A percentile compares a stretch with the other conserved stretches of the same genome.
Evolutionary conservation across 1,284 basidiomycete genomes (phyloP).

Genomic region (Ceratobasidium sp.): DNA sequence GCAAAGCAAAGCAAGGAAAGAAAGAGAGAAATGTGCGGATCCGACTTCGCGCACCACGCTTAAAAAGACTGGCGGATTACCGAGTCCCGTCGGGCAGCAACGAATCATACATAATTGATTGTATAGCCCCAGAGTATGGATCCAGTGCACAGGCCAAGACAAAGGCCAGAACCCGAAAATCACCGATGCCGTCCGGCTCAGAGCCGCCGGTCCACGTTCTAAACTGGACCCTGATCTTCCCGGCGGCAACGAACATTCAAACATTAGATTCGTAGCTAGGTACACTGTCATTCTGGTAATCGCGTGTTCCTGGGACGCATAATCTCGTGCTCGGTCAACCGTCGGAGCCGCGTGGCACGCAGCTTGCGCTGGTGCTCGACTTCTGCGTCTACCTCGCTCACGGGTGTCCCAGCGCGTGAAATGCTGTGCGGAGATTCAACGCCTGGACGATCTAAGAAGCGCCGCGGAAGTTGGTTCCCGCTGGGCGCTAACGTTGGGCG

Average conservation of each 20-base stretch:
- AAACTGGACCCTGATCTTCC: conserved; percentile 9
- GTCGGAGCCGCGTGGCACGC: neutral
- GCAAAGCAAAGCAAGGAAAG: neutral
- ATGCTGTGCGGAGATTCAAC: neutral
- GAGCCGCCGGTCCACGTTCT: conserved; percentile 26
- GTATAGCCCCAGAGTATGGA: conserved; percentile 1
- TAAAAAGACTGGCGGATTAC: neutral
- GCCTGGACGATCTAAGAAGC: neutral
- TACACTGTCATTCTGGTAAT: neutral
- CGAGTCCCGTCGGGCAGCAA: conserved; percentile 1
- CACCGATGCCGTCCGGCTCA: conserved; percentile 18
- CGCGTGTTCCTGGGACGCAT: neutral
- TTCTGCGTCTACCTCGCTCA: neutral
- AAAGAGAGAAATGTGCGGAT: neutral
- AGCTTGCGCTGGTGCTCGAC: conserved; percentile 1
- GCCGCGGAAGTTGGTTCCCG: neutral
- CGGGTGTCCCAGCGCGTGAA: neutral
- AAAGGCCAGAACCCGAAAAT: neutral
- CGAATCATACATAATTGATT: neutral
- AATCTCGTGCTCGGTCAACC: conserved; percentile 16
- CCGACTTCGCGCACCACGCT: neutral
- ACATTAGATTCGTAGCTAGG: no score
- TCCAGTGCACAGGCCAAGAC: conserved; percentile 10
- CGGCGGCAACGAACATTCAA: conserved; percentile 3
- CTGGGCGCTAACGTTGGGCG: neutral